phyloP scores from a whole-genome alignment of 2,329 filamentous ascomycete genomes.

The Aspergillus luchuensis region DNA sequence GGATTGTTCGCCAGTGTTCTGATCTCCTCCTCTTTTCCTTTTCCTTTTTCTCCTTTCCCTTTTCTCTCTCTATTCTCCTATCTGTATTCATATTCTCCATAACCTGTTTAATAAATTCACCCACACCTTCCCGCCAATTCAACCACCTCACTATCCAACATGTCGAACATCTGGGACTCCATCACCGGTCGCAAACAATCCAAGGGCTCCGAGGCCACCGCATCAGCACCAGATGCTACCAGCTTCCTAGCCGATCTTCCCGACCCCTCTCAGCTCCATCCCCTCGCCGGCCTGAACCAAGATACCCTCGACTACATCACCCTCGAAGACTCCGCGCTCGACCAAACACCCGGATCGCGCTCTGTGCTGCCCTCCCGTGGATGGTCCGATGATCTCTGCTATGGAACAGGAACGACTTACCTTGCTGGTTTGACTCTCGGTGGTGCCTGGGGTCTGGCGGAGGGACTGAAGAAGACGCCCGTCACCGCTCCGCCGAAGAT shows the following conservation, averaged over 20 bases:
- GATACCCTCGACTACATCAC: constrained; percentile 93
- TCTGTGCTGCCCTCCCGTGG: constrained; percentile 91
- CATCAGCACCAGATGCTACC: constrained; percentile 76
- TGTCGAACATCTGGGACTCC: constrained; percentile 61
- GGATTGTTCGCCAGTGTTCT: not conserved
- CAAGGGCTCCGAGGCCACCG: constrained; percentile 63
- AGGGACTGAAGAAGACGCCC: constrained; percentile 75
- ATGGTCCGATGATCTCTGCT: constrained; percentile 97
- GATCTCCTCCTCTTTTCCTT: constrained; percentile 7
- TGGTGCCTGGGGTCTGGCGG: constrained; percentile 88
- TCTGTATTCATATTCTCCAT: constrained; percentile 26
- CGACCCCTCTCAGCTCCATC: constrained; percentile 87
- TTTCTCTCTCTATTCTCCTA: too few relatives aligned
- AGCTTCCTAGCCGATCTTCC: constrained; percentile 81
- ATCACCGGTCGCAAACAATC: constrained; percentile 62
- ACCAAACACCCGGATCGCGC: constrained; percentile 79
- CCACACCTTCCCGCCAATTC: constrained; percentile 1
- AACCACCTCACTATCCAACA: constrained; percentile 32
- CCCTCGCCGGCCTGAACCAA: constrained; percentile 88
- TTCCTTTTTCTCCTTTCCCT: constrained; percentile 13
- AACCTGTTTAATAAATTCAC: constrained; percentile 28
- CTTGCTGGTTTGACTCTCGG: constrained; percentile 81
- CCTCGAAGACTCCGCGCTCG: constrained; percentile 87
- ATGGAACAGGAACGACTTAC: constrained; percentile 94
- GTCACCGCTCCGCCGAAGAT: constrained; percentile 81